Evolutionary conservation across 257 asterid genomes (phyloP).

Genomic region (Mitragyna speciosa): DNA sequence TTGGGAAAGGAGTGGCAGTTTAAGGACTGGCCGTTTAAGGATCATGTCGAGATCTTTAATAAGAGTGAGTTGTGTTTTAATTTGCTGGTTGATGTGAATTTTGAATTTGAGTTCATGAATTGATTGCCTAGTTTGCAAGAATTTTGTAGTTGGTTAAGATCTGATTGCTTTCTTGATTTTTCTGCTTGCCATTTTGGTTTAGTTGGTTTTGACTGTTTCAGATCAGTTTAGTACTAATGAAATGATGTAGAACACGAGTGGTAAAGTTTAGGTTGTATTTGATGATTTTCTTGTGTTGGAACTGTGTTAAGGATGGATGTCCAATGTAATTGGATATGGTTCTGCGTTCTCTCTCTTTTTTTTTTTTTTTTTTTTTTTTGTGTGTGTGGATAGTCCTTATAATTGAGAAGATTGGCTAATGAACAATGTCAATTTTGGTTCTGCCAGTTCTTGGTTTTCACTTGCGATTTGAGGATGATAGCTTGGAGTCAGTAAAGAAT

Average conservation of each 20-base stretch:
- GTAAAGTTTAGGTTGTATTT: not conserved
- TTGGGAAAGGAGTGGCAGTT: conserved; percentile 99
- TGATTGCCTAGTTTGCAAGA: not conserved
- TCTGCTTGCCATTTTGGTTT: not conserved
- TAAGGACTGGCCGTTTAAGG: conserved; percentile 98
- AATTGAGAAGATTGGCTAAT: not conserved
- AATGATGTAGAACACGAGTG: not conserved
- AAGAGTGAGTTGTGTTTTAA: conserved; percentile 55
- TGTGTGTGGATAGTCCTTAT: not conserved
- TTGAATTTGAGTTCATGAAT: conserved; percentile 6
- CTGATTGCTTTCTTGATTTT: not conserved
- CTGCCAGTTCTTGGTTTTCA: conserved; percentile 84
- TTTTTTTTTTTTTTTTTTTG: too few species aligned
- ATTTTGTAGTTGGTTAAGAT: not conserved
- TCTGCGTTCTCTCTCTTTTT: too few species aligned
- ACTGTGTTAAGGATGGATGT: not conserved
- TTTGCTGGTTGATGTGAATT: not conserved
- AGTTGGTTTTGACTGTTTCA: not conserved
- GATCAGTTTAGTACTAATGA: not conserved
- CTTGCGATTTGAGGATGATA: conserved; percentile 98
- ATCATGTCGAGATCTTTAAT: conserved; percentile 89
- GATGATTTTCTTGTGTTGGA: not conserved
- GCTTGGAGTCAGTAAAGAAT: conserved; percentile 89
- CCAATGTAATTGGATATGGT: not conserved
- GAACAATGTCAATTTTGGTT: conserved; percentile 5